phyloP scores from a whole-genome alignment of 495 filamentous ascomycete species.

The Xylaria longipes region DNA sequence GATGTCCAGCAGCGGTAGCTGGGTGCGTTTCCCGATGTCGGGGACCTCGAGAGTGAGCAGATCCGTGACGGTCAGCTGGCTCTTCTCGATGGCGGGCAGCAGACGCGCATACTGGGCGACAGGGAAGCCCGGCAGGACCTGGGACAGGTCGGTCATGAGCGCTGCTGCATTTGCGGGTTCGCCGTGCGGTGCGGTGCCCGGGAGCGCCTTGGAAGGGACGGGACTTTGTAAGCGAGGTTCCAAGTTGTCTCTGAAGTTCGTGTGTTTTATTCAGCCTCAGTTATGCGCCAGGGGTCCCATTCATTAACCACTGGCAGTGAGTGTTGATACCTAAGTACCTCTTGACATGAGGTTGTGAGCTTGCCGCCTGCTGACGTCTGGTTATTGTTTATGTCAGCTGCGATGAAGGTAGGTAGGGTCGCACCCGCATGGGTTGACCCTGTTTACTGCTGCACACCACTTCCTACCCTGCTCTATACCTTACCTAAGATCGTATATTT shows the following conservation, averaged over 20 bases:
- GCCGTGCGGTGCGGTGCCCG: background rate
- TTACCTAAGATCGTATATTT: too few species aligned
- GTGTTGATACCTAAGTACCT: too few species aligned
- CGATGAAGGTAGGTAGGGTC: background rate
- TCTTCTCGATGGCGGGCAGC: constrained; percentile 78
- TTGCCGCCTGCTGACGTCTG: constrained; percentile 13
- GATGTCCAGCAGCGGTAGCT: constrained; percentile 79
- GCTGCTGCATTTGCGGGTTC: constrained; percentile 23
- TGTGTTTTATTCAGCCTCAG: background rate
- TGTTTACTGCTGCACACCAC: background rate
- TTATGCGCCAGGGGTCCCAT: background rate
- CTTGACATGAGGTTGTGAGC: background rate
- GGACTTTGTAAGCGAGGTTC: background rate
- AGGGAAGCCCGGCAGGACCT: constrained; percentile 79
- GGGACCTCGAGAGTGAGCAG: constrained; percentile 82
- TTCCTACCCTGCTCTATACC: too few species aligned
- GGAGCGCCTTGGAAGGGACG: background rate
- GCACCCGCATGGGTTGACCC: background rate
- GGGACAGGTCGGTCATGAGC: constrained; percentile 85
- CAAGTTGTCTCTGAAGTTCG: background rate
- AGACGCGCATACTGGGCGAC: constrained; percentile 73
- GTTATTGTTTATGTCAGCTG: constrained; percentile 11
- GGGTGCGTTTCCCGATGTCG: constrained; percentile 86
- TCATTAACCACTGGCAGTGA: background rate
- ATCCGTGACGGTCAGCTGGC: constrained; percentile 77